Base-by-base conservation (phyloP, 495 filamentous ascomycete species). In the Evansstolkia leycettana region DNA sequence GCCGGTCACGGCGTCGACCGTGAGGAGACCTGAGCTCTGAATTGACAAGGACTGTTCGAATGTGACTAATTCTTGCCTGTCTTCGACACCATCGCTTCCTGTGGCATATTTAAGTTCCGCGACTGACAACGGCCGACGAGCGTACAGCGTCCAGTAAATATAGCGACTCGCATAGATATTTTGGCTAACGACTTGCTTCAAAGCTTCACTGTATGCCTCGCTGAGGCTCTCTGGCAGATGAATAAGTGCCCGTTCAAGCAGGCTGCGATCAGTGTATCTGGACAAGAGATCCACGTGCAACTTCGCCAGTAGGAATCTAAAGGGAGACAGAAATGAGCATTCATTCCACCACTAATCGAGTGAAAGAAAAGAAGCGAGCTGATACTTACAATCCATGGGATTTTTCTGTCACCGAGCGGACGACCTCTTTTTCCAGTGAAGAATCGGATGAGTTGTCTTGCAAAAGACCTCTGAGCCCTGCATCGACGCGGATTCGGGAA, bases 121-220 rank as follows among this genome's bases (percentile, higher is more conserved):
- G 1, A 55, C 51, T 0, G 54, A 38, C 15, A 61, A 14, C 3
- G 55, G 47, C 4, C 53, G 46, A 2, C 24, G 30, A 0, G 52
- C 42, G 34, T 57, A 58, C 3, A 58, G 24, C 0, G 46, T 38
- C 57, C 57, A 61, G 17, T 50, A 61, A 0, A 61, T 18, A n/a
- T 33, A 53, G 1, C 48, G 45, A 10, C 30, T 47, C 10, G 51
- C 49, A 6, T 7, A 29, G 5, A 39, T 30, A 14, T 36, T 48
- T 14, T 48, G 40, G 20, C 57, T 55, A 0, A 54, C 43, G 5
- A 61, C 27, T 10, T 39, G 50, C 5, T 43, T 58, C 54, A 61
- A 57, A 2, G 50, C 30, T 33, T 61, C 57, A 0, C 47, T 54
- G 26, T 61, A 61, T 2, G 57, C 48, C 1, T 58, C 57, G 16